Conservation (phyloP, 306 rosid species). For the Prunus dulcis region DNA sequence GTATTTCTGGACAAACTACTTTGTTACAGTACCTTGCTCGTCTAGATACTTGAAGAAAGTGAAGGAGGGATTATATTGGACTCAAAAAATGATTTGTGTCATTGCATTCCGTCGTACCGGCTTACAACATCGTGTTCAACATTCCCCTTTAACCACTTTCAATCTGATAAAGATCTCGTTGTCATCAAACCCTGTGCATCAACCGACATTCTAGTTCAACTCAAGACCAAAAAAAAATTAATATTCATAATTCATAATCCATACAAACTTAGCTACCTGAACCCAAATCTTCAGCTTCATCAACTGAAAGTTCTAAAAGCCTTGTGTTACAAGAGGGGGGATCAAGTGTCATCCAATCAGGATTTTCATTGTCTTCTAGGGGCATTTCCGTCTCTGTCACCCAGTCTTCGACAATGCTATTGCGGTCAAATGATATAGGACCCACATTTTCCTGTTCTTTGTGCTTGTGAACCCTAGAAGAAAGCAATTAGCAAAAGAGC, state of each 20-base stretch:
- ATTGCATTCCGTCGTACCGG: conserved; percentile 19
- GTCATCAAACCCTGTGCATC: conserved; percentile 65
- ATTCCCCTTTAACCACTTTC: conserved; percentile 50
- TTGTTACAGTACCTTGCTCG: not conserved
- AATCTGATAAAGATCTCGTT: conserved; percentile 41
- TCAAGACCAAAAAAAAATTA: not conserved
- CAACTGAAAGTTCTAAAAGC: conserved; percentile 49
- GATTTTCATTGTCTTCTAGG: conserved; percentile 39
- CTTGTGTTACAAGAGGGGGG: conserved; percentile 42
- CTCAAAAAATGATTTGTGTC: not conserved
- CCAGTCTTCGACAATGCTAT: conserved; percentile 54
- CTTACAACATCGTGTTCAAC: conserved; percentile 31
- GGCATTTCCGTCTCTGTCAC: conserved; percentile 38
- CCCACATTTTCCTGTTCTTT: conserved; percentile 49
- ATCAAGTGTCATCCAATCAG: conserved; percentile 59
- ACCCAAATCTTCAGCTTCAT: conserved; percentile 57
- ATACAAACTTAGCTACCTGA: conserved; percentile 37
- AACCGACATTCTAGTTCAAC: conserved; percentile 10
- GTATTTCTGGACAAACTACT: not conserved
- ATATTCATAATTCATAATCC: not conserved
- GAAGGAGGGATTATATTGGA: not conserved
- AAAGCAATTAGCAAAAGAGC: conserved; percentile 15
- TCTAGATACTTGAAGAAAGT: not conserved
- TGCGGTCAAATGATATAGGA: conserved; percentile 48
- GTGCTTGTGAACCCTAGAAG: conserved; percentile 36